phyloP scores from a whole-genome alignment of 768 basidiomycete genomes.

The Pleurotus citrinopileatus region DNA sequence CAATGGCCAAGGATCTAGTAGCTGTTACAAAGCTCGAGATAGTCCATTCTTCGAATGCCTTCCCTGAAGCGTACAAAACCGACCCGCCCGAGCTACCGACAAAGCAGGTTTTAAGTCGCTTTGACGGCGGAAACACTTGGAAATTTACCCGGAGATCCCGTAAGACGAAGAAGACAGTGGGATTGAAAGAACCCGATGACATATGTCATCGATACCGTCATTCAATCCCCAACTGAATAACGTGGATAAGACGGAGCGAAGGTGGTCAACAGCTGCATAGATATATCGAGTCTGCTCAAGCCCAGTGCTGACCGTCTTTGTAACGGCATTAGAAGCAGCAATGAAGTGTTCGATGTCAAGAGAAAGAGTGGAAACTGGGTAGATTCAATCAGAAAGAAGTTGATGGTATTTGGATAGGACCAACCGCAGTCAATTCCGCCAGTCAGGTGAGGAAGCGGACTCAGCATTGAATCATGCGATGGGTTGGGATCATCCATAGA shows the following conservation, averaged over 20 bases:
- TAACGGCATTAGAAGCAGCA: conserved; percentile 42
- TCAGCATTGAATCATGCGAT: neutral
- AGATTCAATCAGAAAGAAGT: neutral
- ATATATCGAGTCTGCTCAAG: conserved; percentile 37
- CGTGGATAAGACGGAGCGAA: conserved; percentile 59
- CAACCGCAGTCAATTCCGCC: no score
- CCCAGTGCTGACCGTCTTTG: conserved; percentile 50
- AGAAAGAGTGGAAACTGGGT: conserved; percentile 44
- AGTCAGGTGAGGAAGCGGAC: no score
- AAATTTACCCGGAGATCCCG: conserved; percentile 48
- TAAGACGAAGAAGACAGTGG: conserved; percentile 30
- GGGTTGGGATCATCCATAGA: neutral
- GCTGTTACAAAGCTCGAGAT: conserved; percentile 72
- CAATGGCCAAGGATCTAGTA: conserved; percentile 61
- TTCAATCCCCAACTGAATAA: conserved; percentile 72
- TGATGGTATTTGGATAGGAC: no score
- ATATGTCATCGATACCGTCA: conserved; percentile 66
- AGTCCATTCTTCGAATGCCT: conserved; percentile 58
- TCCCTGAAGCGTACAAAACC: conserved; percentile 36
- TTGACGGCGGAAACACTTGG: neutral
- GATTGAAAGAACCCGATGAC: conserved; percentile 54
- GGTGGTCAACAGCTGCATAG: conserved; percentile 46
- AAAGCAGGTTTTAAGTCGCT: conserved; percentile 2
- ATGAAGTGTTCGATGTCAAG: conserved; percentile 54
- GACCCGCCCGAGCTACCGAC: conserved; percentile 33